These are phyloP conservation scores for Leccinum incarnatum DNA, from an alignment of 768 basidiomycete genomes.

Conservation along the genomic window DNA sequence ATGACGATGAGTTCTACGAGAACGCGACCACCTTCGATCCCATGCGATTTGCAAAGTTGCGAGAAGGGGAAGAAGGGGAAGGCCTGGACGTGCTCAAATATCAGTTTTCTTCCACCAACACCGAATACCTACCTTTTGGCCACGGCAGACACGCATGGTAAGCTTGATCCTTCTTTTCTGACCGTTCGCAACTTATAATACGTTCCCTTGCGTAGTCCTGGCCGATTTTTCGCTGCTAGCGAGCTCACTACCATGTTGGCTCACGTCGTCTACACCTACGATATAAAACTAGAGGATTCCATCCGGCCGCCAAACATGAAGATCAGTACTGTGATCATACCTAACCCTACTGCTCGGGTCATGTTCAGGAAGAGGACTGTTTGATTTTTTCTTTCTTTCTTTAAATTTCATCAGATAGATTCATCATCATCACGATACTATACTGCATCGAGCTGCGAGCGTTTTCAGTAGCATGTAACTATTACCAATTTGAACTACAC, in stretches of 20 bases:
- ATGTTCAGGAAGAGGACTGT: background rate
- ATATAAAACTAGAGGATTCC: background rate
- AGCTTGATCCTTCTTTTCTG: background rate
- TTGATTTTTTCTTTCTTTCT: background rate
- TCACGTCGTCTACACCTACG: background rate
- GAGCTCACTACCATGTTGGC: background rate
- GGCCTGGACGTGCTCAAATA: background rate
- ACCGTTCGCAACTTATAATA: background rate
- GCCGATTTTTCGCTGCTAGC: background rate
- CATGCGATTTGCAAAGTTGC: background rate
- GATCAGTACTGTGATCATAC: background rate
- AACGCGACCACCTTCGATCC: slow-evolving; percentile 23
- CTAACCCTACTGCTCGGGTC: background rate
- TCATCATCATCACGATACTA: background rate
- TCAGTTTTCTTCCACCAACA: background rate
- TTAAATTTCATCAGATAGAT: background rate
- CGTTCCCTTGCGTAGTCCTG: background rate
- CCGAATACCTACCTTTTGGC: background rate
- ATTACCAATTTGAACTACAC: background rate
- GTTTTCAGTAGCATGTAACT: background rate
- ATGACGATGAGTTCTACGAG: slow-evolving; percentile 26
- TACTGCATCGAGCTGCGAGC: background rate
- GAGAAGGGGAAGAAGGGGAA: background rate
- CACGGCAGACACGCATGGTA: background rate
- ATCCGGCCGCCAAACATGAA: background rate